These are phyloP conservation scores for Cocos nucifera DNA, from an alignment of 176 grass and related monocot genomes.

Conservation along the genomic window DNA sequence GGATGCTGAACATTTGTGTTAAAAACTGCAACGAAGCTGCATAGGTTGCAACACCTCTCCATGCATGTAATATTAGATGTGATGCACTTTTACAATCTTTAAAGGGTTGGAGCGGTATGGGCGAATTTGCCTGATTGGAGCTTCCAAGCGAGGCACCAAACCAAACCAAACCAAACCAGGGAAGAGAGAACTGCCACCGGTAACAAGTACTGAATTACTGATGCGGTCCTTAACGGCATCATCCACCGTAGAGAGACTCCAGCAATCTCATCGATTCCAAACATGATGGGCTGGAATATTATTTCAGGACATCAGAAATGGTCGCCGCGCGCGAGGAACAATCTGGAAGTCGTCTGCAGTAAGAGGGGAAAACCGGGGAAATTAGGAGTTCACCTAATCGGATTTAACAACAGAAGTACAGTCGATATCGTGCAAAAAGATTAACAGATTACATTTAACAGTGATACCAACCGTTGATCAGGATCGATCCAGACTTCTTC, in stretches of 20 bases:
- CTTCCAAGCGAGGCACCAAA: constrained; percentile 63
- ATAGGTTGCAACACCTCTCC: constrained; percentile 62
- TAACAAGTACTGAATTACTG: constrained; percentile 59
- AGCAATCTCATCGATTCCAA: constrained; percentile 72
- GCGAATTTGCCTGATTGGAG: constrained; percentile 50
- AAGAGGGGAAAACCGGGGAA: constrained; percentile 27
- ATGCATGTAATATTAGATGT: constrained; percentile 64
- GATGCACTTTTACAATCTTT: constrained; percentile 48
- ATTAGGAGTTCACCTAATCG: constrained; percentile 30
- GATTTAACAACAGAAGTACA: constrained; percentile 59
- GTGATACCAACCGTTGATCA: no score
- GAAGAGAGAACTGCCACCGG: constrained; percentile 69
- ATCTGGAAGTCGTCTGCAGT: constrained; percentile 71
- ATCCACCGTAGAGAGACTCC: constrained; percentile 52
- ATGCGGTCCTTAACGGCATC: constrained; percentile 54
- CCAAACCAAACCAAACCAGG: constrained; percentile 75
- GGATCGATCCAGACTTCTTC: no score
- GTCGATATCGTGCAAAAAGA: constrained; percentile 54
- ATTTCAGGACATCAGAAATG: constrained; percentile 76
- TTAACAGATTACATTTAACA: neutral
- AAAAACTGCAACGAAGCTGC: constrained; percentile 46
- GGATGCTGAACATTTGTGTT: constrained; percentile 53
- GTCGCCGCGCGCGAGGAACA: constrained; percentile 48
- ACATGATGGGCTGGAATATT: constrained; percentile 73
- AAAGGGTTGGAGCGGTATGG: constrained; percentile 55